Conservation (phyloP, 345 rosid genomes). For the Sonneratia alba region DNA sequence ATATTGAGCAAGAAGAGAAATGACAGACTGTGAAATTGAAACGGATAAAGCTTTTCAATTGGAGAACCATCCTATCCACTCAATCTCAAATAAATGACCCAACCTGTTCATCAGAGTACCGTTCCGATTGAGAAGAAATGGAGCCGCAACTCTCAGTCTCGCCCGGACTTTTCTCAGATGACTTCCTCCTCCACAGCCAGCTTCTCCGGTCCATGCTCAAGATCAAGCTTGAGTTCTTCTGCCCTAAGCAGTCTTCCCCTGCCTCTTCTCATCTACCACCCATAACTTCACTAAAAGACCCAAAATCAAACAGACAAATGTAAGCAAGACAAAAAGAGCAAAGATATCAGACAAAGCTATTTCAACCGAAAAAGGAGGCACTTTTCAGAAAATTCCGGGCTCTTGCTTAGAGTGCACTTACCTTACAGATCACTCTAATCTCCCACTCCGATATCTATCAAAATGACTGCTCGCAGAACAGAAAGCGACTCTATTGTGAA, state of each 20-base stretch:
- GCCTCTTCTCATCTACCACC: slow-evolving; percentile 12
- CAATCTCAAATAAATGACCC: neutral
- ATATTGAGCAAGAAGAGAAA: neutral
- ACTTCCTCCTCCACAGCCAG: slow-evolving; percentile 72
- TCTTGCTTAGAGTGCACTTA: slow-evolving; percentile 48
- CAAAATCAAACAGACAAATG: neutral
- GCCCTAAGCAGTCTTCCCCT: slow-evolving; percentile 10
- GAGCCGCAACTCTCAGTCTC: slow-evolving; percentile 66
- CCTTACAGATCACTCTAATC: slow-evolving; percentile 19
- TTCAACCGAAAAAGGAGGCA: slow-evolving; percentile 7
- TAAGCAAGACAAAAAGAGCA: slow-evolving; percentile 11
- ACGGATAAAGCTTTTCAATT: neutral
- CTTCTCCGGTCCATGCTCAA: slow-evolving; percentile 57
- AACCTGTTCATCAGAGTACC: slow-evolving; percentile 73
- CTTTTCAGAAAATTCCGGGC: slow-evolving; percentile 10
- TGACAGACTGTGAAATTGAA: neutral
- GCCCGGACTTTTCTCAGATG: slow-evolving; percentile 58
- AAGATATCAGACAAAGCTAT: slow-evolving; percentile 5
- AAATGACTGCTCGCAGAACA: neutral
- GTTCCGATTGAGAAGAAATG: slow-evolving; percentile 51
- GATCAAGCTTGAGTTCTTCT: neutral
- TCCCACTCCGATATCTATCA: neutral
- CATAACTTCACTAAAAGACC: neutral
- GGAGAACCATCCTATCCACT: neutral
- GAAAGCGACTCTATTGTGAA: neutral